Evolutionary conservation across 441 rosid genomes (phyloP), one percentile per base, ranked within the genome.

Genomic region (Rhodomyrtus psidioides): DNA sequence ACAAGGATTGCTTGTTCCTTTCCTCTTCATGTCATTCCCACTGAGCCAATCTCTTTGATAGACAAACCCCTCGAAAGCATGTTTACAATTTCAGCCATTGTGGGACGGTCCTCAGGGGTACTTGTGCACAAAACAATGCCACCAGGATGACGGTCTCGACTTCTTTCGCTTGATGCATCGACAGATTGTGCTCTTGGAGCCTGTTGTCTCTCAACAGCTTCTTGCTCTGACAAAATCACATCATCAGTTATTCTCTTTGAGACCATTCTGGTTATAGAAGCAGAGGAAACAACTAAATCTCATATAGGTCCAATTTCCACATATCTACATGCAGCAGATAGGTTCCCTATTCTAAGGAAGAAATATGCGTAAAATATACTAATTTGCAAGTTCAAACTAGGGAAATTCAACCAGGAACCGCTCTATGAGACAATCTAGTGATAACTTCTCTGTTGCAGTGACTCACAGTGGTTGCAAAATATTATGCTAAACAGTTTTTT

Each of bases 111-210:
- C 86, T 97, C 97, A 0, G 96, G 26, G n/a, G 91, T 88, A 89
- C 91, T 84, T 96, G 97, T 4, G 97, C 91, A 89, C 98, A 95
- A 0, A 97, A 93, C 90, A 97, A 83, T 27, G 98, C 98, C 82
- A 96, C 99, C 84, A 92, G 95, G 16, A 96, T 87, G 2, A 95
- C 90, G 2, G 91, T 95, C 93, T 93, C 95, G 2, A 96, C 99
- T 93, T 96, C 98, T 83, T 92, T 84, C 0, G 86, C 85, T 27
- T 93, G 94, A 51, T 92, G 94, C 16, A 82, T 87, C 82, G 86
- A 86, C 91, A 96, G 88, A 89, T 92, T 94, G 75, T 89, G 82
- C n/a, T n/a, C 98, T 49, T 92, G 89, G 1, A 96, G 92, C 85
- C 99, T 91, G 65, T 94, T 87, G 56, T 95, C 98, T 86, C 94